Conservation (phyloP, 1,284 basidiomycete genomes). For the Rhodotorula sp. region DNA sequence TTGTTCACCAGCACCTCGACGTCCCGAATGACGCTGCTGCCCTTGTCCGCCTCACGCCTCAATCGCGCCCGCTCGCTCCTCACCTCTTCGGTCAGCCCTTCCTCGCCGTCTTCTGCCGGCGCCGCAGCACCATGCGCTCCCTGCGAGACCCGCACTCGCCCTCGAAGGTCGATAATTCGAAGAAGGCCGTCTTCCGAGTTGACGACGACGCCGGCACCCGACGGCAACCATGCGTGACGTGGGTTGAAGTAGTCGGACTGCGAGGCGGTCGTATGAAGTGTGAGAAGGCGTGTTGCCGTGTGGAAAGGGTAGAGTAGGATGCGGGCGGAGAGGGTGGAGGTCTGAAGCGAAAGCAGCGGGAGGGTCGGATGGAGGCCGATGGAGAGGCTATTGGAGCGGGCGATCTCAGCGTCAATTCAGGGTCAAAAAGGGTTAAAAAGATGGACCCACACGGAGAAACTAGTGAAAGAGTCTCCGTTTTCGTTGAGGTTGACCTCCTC, state of each 20-base stretch:
- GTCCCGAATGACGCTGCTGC: conserved; percentile 40
- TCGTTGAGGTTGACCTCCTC: conserved; percentile 41
- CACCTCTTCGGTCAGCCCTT: conserved; percentile 16
- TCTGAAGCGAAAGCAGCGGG: conserved; percentile 42
- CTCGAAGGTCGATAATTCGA: conserved; percentile 38
- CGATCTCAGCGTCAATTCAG: too few species aligned
- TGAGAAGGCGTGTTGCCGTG: conserved; percentile 33
- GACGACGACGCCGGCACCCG: conserved; percentile 37
- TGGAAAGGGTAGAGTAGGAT: conserved; percentile 43
- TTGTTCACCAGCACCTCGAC: conserved; percentile 9
- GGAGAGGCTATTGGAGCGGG: conserved; percentile 24
- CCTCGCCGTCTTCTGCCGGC: conserved; percentile 20
- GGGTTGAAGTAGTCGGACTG: conserved; percentile 43
- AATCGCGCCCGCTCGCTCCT: conserved; percentile 33
- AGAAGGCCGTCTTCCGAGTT: conserved; percentile 44
- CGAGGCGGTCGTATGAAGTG: conserved; percentile 40
- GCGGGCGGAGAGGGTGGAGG: conserved; percentile 38
- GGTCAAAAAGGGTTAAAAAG: background rate
- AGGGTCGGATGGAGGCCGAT: conserved; percentile 41
- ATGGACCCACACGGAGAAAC: conserved; percentile 42
- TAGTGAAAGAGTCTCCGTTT: conserved; percentile 41
- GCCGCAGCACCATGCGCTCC: conserved; percentile 43
- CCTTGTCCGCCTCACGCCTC: conserved; percentile 38
- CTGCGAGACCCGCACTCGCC: conserved; percentile 18
- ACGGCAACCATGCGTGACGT: conserved; percentile 38